A percentile compares a stretch with the other conserved stretches of the same genome.
Conservation (phyloP, 129 eudicot genomes). For the Oenanthe sinensis region DNA sequence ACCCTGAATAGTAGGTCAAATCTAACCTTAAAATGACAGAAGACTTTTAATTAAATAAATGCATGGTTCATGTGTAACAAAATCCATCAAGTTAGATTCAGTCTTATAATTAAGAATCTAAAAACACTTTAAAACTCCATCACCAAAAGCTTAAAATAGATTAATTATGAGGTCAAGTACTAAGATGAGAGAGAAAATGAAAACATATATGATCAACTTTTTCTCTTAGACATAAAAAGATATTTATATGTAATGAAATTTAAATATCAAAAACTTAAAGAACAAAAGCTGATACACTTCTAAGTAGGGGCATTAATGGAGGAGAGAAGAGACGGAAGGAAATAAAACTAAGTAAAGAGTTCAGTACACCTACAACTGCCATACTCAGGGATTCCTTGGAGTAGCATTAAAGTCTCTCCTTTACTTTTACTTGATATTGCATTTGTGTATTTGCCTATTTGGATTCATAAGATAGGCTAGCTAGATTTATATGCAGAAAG, state of each 20-base stretch:
- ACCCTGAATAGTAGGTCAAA: slow-evolving; percentile 22
- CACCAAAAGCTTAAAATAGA: slow-evolving; percentile 15
- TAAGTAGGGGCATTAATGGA: slow-evolving; percentile 31
- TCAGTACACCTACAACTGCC: slow-evolving; percentile 60
- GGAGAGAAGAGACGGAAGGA: slow-evolving; percentile 26
- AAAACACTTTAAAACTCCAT: slow-evolving; percentile 12
- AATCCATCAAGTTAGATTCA: slow-evolving; percentile 34
- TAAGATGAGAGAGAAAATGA: not conserved
- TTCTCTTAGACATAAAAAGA: not conserved
- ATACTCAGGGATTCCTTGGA: slow-evolving; percentile 86
- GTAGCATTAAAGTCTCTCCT: slow-evolving; percentile 84
- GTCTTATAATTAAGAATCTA: not conserved
- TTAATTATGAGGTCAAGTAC: not conserved
- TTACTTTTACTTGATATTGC: slow-evolving; percentile 12
- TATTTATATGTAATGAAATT: not conserved
- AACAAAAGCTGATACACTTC: slow-evolving; percentile 1
- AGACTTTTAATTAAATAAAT: slow-evolving; percentile 27
- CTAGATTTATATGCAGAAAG: slow-evolving; percentile 50
- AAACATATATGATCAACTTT: slow-evolving; percentile 9
- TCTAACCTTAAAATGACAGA: slow-evolving; percentile 36
- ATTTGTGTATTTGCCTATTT: not conserved
- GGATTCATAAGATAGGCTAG: slow-evolving; percentile 5
- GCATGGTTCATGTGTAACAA: slow-evolving; percentile 16
- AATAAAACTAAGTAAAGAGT: slow-evolving; percentile 26
- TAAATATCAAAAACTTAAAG: not conserved